These are phyloP conservation scores for Seiridium cupressi DNA, from an alignment of 2,329 filamentous ascomycete species.

Conservation along the genomic window DNA sequence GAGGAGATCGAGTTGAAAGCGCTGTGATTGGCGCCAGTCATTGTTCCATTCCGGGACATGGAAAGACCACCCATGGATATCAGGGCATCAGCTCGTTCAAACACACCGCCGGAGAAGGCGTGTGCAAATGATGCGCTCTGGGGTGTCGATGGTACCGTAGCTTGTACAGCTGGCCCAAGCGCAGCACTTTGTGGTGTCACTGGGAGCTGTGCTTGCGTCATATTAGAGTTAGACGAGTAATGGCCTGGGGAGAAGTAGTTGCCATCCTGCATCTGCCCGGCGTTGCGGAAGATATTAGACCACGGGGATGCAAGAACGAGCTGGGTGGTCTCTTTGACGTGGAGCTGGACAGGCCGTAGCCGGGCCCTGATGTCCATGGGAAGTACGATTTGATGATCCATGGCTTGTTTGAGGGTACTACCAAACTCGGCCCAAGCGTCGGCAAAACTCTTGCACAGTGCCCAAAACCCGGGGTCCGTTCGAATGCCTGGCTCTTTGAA, in stretches of 20 bases:
- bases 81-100: slow-evolving; percentile 57
- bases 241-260: slow-evolving; percentile 30
- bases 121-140: slow-evolving; percentile 55
- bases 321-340: slow-evolving; percentile 76
- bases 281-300: slow-evolving; percentile 41
- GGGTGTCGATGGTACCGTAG: slow-evolving; percentile 76
- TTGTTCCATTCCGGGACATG: slow-evolving; percentile 51
- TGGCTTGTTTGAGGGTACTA: slow-evolving; percentile 53
- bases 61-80: slow-evolving; percentile 57
- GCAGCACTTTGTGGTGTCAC: slow-evolving; percentile 89
- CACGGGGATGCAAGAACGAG: slow-evolving; percentile 65
- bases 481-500: slow-evolving; percentile 79
- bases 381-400: slow-evolving; percentile 44
- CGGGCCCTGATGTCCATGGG: slow-evolving; percentile 68
- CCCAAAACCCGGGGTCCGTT: slow-evolving; percentile 60
- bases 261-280: slow-evolving; percentile 17
- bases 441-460: slow-evolving; percentile 73
- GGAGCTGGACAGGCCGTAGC: slow-evolving; percentile 77
- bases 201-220: slow-evolving; percentile 50
- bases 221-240: slow-evolving; percentile 28
- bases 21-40: slow-evolving; percentile 35
- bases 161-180: slow-evolving; percentile 84
- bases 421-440: slow-evolving; percentile 68
- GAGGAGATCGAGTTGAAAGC: slow-evolving; percentile 29
- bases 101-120: slow-evolving; percentile 57